Evolutionary conservation across 495 filamentous ascomycete species (phyloP), one percentile per base, ranked within the genome.

Genomic region (Annulohypoxylon nitens): DNA sequence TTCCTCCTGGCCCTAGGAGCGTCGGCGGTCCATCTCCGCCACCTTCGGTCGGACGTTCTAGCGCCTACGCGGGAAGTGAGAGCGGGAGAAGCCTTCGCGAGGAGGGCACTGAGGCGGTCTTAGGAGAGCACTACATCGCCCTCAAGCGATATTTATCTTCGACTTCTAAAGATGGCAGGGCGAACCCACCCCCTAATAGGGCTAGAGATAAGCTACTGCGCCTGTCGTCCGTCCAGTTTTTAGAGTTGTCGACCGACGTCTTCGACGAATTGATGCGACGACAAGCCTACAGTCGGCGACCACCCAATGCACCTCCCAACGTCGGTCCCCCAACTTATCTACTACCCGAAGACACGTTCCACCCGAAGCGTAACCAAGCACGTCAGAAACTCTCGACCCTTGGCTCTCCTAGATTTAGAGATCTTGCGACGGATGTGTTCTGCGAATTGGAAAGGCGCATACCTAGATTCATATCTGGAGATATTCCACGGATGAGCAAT

Each of bases 351-450:
- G 84, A 89, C 18, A 91, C 91, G 64, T 98, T 98, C 82, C 97
- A 99, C 82, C 93, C 93, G 20, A 98, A 98, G 82, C 91, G 96
- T 54, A 99, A 99, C 78, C 94, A 98, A 79, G 96, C 96, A 6
- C 88, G 96, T 55, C 93, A 97, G 82, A 97, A 96, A 80, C 90
- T 99, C 12, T 93, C 93, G 2, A 96, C 93, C 0, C 88, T 98
- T 7, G 92, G 93, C 25, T 88, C 91, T 25, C 89, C 91, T 11
- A 86, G 94, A 25, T 99, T 99, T 78, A 87, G 93, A 61, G 95
- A 98, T 73, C 85, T 99, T 4, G 96, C 94, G 12, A 97, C 93
- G 18, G 96, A 99, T 83, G 97, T 99, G 12, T 98, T 94, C 78
- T 96, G 90, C 79, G 96, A 99, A 75, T 81, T 98, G 50, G 96